These are phyloP conservation scores for Gaeumannomyces sp. DNA, from an alignment of 2,329 filamentous ascomycete species.

Conservation along the genomic window DNA sequence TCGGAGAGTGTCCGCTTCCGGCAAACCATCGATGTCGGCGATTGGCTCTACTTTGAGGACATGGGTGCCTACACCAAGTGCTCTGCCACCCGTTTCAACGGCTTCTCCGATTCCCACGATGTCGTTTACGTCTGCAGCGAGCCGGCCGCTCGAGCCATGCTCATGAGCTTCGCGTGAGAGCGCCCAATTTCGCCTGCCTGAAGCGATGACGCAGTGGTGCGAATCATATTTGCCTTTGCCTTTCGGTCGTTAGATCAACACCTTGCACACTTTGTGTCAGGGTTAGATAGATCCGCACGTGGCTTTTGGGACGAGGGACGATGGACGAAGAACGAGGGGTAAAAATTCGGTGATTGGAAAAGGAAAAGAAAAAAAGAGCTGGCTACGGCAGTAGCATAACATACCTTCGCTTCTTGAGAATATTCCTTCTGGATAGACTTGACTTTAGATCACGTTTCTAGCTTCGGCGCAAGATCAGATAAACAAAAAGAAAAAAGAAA, in stretches of 20 bases:
- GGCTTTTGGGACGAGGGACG: background rate
- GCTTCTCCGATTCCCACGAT: slow-evolving; percentile 87
- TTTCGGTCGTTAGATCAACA: background rate
- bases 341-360: background rate
- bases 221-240: background rate
- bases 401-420: background rate
- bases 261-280: background rate
- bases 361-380: background rate
- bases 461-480: background rate
- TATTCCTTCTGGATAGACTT: background rate
- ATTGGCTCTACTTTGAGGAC: slow-evolving; percentile 98
- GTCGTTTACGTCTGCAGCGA: slow-evolving; percentile 95
- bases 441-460: background rate
- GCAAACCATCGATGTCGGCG: slow-evolving; percentile 78
- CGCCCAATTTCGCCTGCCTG: no score
- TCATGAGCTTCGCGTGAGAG: background rate
- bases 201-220: no score
- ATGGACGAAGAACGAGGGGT: background rate
- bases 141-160: slow-evolving; percentile 65
- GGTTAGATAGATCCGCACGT: background rate
- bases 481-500: background rate
- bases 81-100: slow-evolving; percentile 96
- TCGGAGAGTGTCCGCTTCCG: slow-evolving; percentile 71
- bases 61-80: slow-evolving; percentile 99
- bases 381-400: background rate